A percentile compares a stretch with the other conserved stretches of the same genome.
These are phyloP conservation scores for Calonectria pteridis DNA, from an alignment of 2,329 filamentous ascomycete species.

Conservation along the genomic window DNA sequence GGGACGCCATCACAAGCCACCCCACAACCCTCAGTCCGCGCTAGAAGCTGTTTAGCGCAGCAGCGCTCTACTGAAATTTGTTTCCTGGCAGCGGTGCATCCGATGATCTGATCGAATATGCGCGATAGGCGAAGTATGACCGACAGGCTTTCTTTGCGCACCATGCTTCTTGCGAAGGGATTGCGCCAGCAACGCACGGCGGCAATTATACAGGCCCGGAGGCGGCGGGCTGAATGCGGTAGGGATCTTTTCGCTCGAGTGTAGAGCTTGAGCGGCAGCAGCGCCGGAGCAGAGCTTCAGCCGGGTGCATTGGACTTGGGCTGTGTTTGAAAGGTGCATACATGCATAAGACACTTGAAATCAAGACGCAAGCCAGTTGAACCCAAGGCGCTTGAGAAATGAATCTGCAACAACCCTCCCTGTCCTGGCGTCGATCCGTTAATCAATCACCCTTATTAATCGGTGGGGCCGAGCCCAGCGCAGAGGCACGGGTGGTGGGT, in stretches of 20 bases:
- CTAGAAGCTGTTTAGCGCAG: not conserved
- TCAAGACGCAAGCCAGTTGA: not conserved
- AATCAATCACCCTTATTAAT: slow-evolving; percentile 9
- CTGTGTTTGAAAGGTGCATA: not conserved
- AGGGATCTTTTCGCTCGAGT: not conserved
- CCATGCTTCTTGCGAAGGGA: not conserved
- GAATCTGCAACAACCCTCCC: not conserved
- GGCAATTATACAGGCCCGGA: not conserved
- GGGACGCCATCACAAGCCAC: not conserved
- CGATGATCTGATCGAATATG: not conserved
- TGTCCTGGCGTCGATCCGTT: slow-evolving; percentile 5
- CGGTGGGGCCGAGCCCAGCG: not conserved
- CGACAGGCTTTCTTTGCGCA: not conserved
- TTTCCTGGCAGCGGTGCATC: not conserved
- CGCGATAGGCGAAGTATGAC: not conserved
- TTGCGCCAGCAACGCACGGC: not conserved
- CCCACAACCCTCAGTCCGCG: not conserved
- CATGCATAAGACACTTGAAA: not conserved
- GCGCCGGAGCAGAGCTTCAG: not conserved
- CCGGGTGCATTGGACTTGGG: not conserved
- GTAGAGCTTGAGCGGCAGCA: not conserved
- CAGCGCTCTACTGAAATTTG: not conserved
- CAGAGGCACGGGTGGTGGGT: not conserved
- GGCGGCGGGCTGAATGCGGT: not conserved
- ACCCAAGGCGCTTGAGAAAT: not conserved